Evolutionary conservation across 352 stramenopile genomes (phyloP).

Genomic region (Pythium aristosporum): DNA sequence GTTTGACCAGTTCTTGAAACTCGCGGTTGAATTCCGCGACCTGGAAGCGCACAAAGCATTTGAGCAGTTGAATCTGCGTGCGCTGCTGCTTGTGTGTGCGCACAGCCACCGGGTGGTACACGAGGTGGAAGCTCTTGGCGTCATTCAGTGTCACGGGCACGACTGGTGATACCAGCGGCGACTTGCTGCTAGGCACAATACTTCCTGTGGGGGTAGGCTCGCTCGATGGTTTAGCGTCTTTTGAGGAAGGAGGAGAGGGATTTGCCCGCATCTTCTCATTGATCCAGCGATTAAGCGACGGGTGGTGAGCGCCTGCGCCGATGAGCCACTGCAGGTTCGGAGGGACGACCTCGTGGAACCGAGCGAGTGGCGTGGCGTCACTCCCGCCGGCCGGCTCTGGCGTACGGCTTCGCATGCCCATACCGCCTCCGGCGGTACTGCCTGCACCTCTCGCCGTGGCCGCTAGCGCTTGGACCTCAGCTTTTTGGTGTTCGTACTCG

Average conservation of each 20-base stretch:
- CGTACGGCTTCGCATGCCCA: constrained; percentile 1
- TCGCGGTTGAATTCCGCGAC: constrained; percentile 81
- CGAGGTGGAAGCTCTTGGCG: constrained; percentile 55
- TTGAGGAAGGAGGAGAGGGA: neutral
- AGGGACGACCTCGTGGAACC: constrained; percentile 54
- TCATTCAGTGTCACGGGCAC: constrained; percentile 30
- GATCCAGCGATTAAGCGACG: constrained; percentile 36
- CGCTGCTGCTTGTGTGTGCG: constrained; percentile 81
- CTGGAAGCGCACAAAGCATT: constrained; percentile 65
- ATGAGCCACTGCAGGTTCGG: constrained; percentile 61
- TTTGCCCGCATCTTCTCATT: constrained; percentile 26
- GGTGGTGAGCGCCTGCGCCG: constrained; percentile 45
- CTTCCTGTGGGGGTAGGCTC: neutral
- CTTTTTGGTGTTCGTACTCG: constrained; percentile 62
- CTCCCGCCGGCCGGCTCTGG: constrained; percentile 1
- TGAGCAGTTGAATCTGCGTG: constrained; percentile 85
- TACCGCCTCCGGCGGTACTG: neutral
- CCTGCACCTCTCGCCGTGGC: neutral
- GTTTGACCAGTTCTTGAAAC: constrained; percentile 67
- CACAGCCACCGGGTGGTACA: constrained; percentile 88
- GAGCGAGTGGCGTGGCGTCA: constrained; percentile 26
- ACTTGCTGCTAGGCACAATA: neutral
- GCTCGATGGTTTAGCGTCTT: constrained; percentile 3
- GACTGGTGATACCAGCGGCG: constrained; percentile 5
- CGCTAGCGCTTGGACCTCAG: constrained; percentile 31